Base-by-base conservation (phyloP, 768 basidiomycete genomes). In the Leccinum incarnatum region DNA sequence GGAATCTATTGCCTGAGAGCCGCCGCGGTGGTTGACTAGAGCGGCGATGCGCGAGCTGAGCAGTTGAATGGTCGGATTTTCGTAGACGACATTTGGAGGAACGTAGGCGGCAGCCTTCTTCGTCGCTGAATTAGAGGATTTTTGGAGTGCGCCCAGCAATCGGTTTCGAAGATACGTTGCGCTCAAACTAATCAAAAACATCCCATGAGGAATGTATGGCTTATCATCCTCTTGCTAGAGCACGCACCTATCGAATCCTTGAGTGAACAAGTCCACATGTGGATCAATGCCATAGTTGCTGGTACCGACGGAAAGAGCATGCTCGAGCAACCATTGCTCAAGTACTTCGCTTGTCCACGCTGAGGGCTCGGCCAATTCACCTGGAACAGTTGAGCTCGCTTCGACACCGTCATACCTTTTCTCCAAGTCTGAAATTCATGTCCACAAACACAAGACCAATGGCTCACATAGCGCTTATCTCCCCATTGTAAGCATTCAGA, bases 381-480 rank as follows among this genome's bases (percentile, higher is more conserved):
- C 60, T 3, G 69, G 64, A 4, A 57, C 56, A 1, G 50, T 57
- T 3, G 50, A 37, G 19, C 69, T 72, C 2, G 66, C 66, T 30
- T 73, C 76, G 3, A 76, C 67, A 0, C 61, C 60, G 5, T 66
- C 63, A 46, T 78, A 78, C 55, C 76, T 78, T 47, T 37, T 17
- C 2, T 1, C 0, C 7, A 2, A 34, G 5, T 21, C 9, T 48
- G 1, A 46, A 25, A 47, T 21, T 19, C 46, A n/a, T 9, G 3
- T 1, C 45, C 36, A 5, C 17, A 2, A 5, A 21, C 5, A 45
- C 1, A 37, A 4, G 1, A 12, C 1, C 2, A 1, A 42, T 2
- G 7, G 61, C 74, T 65, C 68, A 83, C 77, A 84, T 52, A n/a
- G 64, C 64, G 19, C 81, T 72, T 30, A 86, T 84, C 51, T 84